phyloP scores from a whole-genome alignment of 2,329 filamentous ascomycete genomes.

The Sordariomycetes sp. region DNA sequence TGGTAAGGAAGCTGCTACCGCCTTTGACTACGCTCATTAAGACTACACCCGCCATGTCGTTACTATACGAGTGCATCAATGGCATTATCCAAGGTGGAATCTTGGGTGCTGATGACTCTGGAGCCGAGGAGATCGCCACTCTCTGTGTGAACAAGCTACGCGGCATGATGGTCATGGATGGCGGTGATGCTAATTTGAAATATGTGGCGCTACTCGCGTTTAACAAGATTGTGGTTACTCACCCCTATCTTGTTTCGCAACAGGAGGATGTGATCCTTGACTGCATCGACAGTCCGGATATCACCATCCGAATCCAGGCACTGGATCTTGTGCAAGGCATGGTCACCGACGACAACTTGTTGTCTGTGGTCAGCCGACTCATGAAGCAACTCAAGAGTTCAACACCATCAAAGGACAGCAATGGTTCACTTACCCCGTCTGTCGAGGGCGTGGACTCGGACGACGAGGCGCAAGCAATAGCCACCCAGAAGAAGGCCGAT shows the following conservation, averaged over 20 bases:
- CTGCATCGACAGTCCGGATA: conserved; percentile 91
- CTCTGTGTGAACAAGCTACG: conserved; percentile 88
- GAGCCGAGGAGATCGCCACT: conserved; percentile 83
- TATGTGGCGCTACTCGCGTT: conserved; percentile 94
- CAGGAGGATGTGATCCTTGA: conserved; percentile 96
- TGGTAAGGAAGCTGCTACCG: conserved; percentile 84
- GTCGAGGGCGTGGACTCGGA: conserved; percentile 36
- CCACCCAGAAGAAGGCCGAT: conserved; percentile 17
- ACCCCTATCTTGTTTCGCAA: conserved; percentile 78
- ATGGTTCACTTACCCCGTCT: conserved; percentile 32
- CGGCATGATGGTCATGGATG: conserved; percentile 88
- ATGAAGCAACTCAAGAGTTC: conserved; percentile 76
- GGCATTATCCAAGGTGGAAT: conserved; percentile 97
- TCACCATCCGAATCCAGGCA: conserved; percentile 89
- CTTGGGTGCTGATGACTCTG: conserved; percentile 67
- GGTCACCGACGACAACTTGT: conserved; percentile 80
- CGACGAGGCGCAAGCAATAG: conserved; percentile 34
- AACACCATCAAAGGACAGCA: conserved; percentile 38
- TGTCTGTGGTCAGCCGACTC: conserved; percentile 74
- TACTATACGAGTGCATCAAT: conserved; percentile 96
- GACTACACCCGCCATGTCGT: conserved; percentile 94
- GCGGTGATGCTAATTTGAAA: conserved; percentile 83
- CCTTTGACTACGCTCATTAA: conserved; percentile 88
- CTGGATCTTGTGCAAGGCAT: conserved; percentile 88
- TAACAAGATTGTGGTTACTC: conserved; percentile 85